Base-by-base conservation (phyloP, 2,329 filamentous ascomycete species). In the Tolypocladium paradoxum region DNA sequence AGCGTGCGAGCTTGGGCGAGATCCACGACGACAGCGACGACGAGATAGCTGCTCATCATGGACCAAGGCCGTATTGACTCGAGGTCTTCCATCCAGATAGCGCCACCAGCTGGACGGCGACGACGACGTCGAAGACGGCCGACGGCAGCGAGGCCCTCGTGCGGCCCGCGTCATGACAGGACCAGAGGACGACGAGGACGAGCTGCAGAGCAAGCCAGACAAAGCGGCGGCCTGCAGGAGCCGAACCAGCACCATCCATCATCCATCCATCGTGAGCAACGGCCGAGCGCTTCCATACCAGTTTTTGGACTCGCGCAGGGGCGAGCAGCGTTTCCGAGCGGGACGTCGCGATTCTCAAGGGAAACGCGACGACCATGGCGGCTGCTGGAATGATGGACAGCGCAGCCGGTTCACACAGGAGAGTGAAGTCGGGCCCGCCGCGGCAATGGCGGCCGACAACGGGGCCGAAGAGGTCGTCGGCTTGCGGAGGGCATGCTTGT, bases 31-130 rank as follows among this genome's bases (percentile, higher is more conserved):
- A 65, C 43, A 2, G 64, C 65, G 45, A 60, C 53, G 48, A 68
- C 56, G 3, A 70, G 58, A 52, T 65, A 70, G 4, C 52, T 49
- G 52, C 54, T 60, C 31, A 70, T 53, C 7, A 68, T 49, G 4
- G 62, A 56, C 1, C 67, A 70, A 1, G 68, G 68, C 12, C 62
- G 58, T 9, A 68, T 56, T 29, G 64, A 62, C 4, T 62, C 58
- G 5, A 51, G 54, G 53, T 70, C 65, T 49, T 71, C 67, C 18
- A 56, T 48, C 54, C 63, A 68, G 68, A 68, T 14, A 69, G 56
- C 0, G 58, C 50, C 16, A 57, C 56, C 40, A 67, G 48, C 22
- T 54, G 57, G 18, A 66, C 40, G 2, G 61, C 57, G 18, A 60
- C 63, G 14, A 66, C n/a, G 9, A 63, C 51, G 46, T 54, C 57